Conservation (phyloP, 169 alveolate genomes). For the Nephromyces sp. region DNA sequence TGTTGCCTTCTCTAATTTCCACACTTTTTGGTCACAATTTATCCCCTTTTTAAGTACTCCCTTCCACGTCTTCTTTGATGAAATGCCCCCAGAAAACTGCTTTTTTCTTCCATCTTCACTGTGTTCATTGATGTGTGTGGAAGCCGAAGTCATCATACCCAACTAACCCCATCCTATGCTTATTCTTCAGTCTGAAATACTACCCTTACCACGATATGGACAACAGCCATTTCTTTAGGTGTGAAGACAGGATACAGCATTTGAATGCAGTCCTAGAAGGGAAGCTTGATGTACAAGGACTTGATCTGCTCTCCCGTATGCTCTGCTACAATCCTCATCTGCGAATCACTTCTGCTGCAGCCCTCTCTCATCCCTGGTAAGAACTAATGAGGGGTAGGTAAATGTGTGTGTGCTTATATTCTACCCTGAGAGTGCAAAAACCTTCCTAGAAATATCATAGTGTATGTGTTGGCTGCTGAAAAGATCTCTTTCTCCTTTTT, state of each 20-base stretch:
- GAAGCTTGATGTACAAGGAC: constrained; percentile 23
- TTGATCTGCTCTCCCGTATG: constrained; percentile 74
- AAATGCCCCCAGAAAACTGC: neutral
- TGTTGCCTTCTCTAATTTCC: neutral
- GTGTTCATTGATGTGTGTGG: neutral
- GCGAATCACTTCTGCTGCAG: constrained; percentile 88
- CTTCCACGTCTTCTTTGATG: too few species aligned
- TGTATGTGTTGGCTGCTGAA: too few species aligned
- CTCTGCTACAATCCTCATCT: constrained; percentile 82
- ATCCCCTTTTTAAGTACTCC: too few species aligned
- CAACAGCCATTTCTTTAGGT: constrained; percentile 27
- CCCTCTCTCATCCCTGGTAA: constrained; percentile 85
- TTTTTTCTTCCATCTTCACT: neutral
- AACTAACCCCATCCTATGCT: neutral
- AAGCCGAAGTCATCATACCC: neutral
- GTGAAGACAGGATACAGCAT: constrained; percentile 20
- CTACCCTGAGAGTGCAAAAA: too few species aligned
- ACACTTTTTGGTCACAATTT: neutral
- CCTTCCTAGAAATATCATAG: too few species aligned
- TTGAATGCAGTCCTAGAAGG: constrained; percentile 25
- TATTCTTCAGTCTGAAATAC: constrained; percentile 11
- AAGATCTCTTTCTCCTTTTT: too few species aligned
- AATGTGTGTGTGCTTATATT: too few species aligned
- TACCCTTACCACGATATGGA: constrained; percentile 25
- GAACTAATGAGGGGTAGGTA: neutral